Percentiles rank a stretch among this genome's conserved stretches.
phyloP scores from a whole-genome alignment of 495 filamentous ascomycete species.

The Chaetomium cochliodes region DNA sequence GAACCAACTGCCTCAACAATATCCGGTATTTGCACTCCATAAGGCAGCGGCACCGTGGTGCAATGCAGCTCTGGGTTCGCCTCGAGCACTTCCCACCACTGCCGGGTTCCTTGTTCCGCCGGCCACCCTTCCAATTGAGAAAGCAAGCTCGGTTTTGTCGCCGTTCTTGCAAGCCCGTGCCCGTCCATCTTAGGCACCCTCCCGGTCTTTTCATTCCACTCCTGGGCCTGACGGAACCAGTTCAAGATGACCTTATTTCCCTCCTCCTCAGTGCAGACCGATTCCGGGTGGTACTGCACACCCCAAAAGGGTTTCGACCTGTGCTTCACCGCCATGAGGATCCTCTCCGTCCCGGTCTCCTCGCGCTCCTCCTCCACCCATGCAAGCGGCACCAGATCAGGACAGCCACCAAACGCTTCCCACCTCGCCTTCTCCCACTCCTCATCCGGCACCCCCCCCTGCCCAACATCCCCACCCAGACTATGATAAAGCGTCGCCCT shows the following conservation, averaged over 20 bases:
- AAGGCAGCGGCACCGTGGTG: conserved; percentile 36
- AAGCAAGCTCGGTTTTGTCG: conserved; percentile 33
- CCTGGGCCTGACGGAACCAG: conserved; percentile 66
- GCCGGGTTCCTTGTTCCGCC: background rate
- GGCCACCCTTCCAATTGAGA: conserved; percentile 21
- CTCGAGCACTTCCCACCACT: conserved; percentile 35
- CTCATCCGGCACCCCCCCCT: conserved; percentile 33
- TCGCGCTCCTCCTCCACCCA: conserved; percentile 57
- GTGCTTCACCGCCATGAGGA: conserved; percentile 79
- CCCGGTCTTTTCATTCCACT: conserved; percentile 49
- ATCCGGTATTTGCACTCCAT: conserved; percentile 44
- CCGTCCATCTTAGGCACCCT: conserved; percentile 30
- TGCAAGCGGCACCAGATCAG: conserved; percentile 59
- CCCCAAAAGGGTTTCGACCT: conserved; percentile 76
- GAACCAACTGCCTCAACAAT: conserved; percentile 50
- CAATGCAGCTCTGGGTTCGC: conserved; percentile 30
- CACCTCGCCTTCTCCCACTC: conserved; percentile 41
- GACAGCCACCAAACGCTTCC: conserved; percentile 26
- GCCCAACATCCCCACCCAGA: conserved; percentile 63
- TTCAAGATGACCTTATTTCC: conserved; percentile 66
- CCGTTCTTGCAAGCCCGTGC: conserved; percentile 25
- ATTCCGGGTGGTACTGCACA: conserved; percentile 93
- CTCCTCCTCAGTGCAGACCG: conserved; percentile 75
- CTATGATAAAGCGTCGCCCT: conserved; percentile 87
- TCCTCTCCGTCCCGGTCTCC: conserved; percentile 48